phyloP scores from a whole-genome alignment of 1,284 basidiomycete species.

The Phenoliferia sp. region DNA sequence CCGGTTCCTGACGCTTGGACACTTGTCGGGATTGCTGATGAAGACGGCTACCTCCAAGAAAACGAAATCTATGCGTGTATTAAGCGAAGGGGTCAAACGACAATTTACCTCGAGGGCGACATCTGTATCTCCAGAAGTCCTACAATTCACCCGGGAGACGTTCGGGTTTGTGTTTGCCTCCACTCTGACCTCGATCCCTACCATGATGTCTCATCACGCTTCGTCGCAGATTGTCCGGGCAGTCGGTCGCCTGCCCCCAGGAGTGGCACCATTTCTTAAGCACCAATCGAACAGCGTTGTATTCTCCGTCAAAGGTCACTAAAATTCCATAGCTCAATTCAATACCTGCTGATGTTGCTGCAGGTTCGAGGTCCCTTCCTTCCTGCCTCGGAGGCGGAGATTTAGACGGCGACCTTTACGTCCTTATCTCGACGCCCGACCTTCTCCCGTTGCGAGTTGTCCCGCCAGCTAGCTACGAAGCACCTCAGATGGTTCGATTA shows the following conservation, averaged over 20 bases:
- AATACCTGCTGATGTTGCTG: not conserved
- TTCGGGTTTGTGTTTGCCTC: slow-evolving; percentile 47
- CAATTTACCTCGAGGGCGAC: slow-evolving; percentile 53
- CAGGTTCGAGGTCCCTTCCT: slow-evolving; percentile 56
- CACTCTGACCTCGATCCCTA: not conserved
- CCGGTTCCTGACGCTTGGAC: slow-evolving; percentile 59
- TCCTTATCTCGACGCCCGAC: slow-evolving; percentile 48
- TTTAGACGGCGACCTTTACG: slow-evolving; percentile 40
- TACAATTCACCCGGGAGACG: slow-evolving; percentile 63
- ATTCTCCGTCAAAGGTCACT: slow-evolving; percentile 37
- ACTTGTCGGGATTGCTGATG: slow-evolving; percentile 71
- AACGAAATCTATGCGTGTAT: slow-evolving; percentile 52
- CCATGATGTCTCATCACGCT: no score
- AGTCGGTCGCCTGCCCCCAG: slow-evolving; percentile 55
- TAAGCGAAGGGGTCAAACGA: slow-evolving; percentile 14
- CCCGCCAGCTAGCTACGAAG: slow-evolving; percentile 53
- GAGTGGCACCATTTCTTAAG: slow-evolving; percentile 35
- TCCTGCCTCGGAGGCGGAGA: slow-evolving; percentile 57
- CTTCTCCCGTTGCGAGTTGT: slow-evolving; percentile 50
- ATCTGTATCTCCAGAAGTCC: slow-evolving; percentile 60
- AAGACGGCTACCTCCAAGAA: slow-evolving; percentile 37
- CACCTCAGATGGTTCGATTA: slow-evolving; percentile 51
- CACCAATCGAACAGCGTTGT: slow-evolving; percentile 47
- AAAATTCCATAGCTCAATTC: not conserved
- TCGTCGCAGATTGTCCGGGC: slow-evolving; percentile 43